Base-by-base conservation (phyloP, 2,329 filamentous ascomycete genomes). In the Colletotrichum australisinense region DNA sequence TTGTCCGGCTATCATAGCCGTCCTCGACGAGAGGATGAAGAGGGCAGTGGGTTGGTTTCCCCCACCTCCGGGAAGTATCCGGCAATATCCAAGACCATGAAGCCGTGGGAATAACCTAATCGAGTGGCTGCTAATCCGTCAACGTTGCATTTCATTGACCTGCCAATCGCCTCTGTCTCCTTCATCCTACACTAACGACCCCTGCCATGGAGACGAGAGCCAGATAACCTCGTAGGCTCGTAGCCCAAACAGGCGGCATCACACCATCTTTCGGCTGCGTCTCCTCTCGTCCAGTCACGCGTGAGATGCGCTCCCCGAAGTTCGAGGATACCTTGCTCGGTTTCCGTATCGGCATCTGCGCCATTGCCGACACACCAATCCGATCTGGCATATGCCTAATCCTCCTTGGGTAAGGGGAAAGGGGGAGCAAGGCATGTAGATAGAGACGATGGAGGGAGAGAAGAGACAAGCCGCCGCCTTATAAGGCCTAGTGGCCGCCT, bases 401-500 rank as follows among this genome's bases (percentile, higher is more conserved):
- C 53, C n/a, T 38, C 32, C 53, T 53, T 22, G 70, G 30, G 30
- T 26, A 59, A 35, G 16, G 22, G 11, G 1, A 35, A 55, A 32
- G 22, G 19, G 32, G 8, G 12, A 26, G 57, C 4, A 24, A 4
- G 56, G 16, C 14, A 19, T 42, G 19, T 3, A 35, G n/a, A 11
- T 4, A 6, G 24, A 59, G 56, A 28, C 8, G 22, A 42, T 55
- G 52, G 35, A 52, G 30, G 55, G 24, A 19, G 52, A 22, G 30
- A 42, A 22, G 14, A 24, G n/a, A 59, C 26, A 26, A 9, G 12
- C n/a, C 3, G 14, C n/a, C 22, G 26, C 35, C 65, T 22, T 73
- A 73, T 73, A 73, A 73, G 55, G n/a, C 22, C n/a, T 38, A 42
- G 70, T 65, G 42, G 46, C 28, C 60, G 60, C 60, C 59, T 64